Evolutionary conservation across 2,329 filamentous ascomycete species (phyloP).

Genomic region (Ophiostoma populinum): DNA sequence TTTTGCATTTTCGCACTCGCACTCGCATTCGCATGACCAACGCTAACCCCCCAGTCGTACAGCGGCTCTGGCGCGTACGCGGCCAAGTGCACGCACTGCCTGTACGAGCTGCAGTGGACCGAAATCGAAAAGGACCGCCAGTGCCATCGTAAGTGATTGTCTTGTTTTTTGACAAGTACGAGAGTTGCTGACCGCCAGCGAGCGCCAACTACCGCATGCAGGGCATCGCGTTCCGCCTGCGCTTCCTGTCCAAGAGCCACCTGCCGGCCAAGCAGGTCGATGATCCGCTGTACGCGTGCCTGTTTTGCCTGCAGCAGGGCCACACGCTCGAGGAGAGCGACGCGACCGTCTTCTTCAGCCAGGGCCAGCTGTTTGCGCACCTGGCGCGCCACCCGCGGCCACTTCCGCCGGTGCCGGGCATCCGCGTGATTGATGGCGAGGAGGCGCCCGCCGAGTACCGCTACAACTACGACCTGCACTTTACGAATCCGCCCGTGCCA

Average conservation of each 20-base stretch:
- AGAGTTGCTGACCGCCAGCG: slow-evolving; percentile 17
- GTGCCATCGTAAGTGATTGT: slow-evolving; percentile 27
- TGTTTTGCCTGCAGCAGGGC: slow-evolving; percentile 34
- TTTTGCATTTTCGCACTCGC: no score
- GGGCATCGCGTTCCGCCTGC: slow-evolving; percentile 31
- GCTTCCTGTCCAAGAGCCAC: slow-evolving; percentile 39
- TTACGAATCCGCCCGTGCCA: slow-evolving; percentile 21
- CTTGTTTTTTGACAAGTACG: no score
- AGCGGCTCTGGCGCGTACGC: slow-evolving; percentile 22
- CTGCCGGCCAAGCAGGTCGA: slow-evolving; percentile 30
- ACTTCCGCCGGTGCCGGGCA: slow-evolving; percentile 28
- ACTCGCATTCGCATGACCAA: neutral
- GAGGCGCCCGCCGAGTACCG: slow-evolving; percentile 22
- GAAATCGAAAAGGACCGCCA: slow-evolving; percentile 34
- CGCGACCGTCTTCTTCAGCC: slow-evolving; percentile 37
- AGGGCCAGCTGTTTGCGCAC: slow-evolving; percentile 34
- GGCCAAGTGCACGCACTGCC: slow-evolving; percentile 34
- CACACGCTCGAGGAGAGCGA: slow-evolving; percentile 35
- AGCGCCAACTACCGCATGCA: slow-evolving; percentile 29
- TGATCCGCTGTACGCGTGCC: slow-evolving; percentile 35
- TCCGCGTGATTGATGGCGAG: slow-evolving; percentile 29
- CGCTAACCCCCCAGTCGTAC: slow-evolving; percentile 11
- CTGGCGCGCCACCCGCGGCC: slow-evolving; percentile 35
- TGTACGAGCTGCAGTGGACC: slow-evolving; percentile 35
- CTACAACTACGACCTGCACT: slow-evolving; percentile 37